Percentiles rank a stretch among this genome's conserved stretches.
Evolutionary conservation across 1,284 basidiomycete species (phyloP).

Genomic region (Papiliotrema flavescens): DNA sequence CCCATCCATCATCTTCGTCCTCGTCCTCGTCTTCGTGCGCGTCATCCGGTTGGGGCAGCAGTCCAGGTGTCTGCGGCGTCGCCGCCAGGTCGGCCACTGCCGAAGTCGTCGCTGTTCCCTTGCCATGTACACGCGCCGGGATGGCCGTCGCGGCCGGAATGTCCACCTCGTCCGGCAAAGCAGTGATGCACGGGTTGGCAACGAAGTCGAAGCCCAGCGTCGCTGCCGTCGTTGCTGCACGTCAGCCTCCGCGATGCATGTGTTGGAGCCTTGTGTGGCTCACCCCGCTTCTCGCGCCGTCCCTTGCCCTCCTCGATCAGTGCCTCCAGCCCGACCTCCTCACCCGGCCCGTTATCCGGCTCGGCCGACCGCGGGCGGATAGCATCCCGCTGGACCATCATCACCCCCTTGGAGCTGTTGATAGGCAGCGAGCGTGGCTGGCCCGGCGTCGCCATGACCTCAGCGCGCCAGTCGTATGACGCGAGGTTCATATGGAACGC

Average conservation of each 20-base stretch:
- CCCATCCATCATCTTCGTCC: constrained; percentile 37
- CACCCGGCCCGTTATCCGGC: constrained; percentile 5
- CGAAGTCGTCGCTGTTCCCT: neutral
- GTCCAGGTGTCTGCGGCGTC: constrained; percentile 11
- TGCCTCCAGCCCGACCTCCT: constrained; percentile 25
- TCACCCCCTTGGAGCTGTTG: constrained; percentile 2
- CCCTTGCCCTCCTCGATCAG: constrained; percentile 32
- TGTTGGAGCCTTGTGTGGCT: too few species aligned
- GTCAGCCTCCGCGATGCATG: neutral
- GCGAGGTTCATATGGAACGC: constrained; percentile 1
- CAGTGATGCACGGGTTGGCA: constrained; percentile 30
- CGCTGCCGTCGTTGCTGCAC: constrained; percentile 34
- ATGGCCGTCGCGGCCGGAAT: neutral
- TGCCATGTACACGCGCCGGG: neutral
- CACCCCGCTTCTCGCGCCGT: constrained; percentile 36
- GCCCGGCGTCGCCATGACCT: constrained; percentile 21
- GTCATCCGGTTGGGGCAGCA: neutral
- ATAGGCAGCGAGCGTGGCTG: constrained; percentile 8
- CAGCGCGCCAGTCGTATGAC: constrained; percentile 29
- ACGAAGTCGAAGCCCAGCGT: constrained; percentile 43
- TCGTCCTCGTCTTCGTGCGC: constrained; percentile 12
- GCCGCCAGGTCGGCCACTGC: neutral
- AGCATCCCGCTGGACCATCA: neutral
- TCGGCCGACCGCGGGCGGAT: neutral
- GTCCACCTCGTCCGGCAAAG: constrained; percentile 27